Evolutionary conservation across 2,329 filamentous ascomycete species (phyloP), one percentile per base, ranked within the genome.

Genomic region (Ophiostoma himal-ulmi): DNA sequence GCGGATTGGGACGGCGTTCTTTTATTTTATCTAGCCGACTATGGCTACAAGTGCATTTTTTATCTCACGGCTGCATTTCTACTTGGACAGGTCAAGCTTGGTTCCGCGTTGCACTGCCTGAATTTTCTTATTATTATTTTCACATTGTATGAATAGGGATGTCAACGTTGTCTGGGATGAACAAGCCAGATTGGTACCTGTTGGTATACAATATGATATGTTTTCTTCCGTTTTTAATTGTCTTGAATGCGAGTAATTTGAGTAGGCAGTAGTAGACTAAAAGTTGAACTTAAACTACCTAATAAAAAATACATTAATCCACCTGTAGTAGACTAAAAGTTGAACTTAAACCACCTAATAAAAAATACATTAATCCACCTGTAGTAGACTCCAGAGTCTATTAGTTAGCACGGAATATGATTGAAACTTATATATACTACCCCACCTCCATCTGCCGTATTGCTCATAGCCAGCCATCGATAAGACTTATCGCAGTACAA

Each of bases 401-500:
- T 48, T 48, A 48, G 44, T 48, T 17, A 48, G 14, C 44, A 48
- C 13, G 20, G 22, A 22, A 17, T 17, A 13, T 10, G 39, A 44
- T 44, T 44, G 14, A 44, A 44, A 44, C 11, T 44, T 17, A 3
- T 11, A 54, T 17, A 3, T 11, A 54, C 22, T 57, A 57, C 52
- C 52, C 52, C 52, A 57, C 52, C 22, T 26, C 52, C 22, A 57
- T 5, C 22, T 57, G 22, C 52, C 52, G 52, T 57, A 57, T 57
- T 57, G 52, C 52, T 57, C 52, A 57, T 57, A 57, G 26, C 22
- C 52, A 22, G 52, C 30, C 52, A 57, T 57, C n/a, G 52, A 57
- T 57, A 57, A 57, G n/a, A 3, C 52, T 57, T 57, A 57, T 57
- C 52, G 52, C 22, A 10, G 22, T 57, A 22, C 14, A 57, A 10